Evolutionary conservation across 2,329 filamentous ascomycete genomes (phyloP).

Genomic region (Alternaria alternata): DNA sequence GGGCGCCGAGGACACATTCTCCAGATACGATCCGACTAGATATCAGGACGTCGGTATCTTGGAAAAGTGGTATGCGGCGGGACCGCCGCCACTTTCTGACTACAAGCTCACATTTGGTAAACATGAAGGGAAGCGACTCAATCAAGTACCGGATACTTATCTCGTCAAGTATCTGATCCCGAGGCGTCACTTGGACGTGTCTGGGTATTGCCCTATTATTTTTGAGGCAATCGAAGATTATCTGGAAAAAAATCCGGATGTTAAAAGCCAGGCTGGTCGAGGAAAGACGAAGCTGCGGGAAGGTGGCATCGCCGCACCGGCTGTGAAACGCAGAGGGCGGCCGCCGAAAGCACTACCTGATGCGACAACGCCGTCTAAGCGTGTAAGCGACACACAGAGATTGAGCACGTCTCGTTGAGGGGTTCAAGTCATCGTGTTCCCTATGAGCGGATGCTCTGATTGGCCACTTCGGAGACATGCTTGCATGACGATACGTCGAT

Average conservation of each 20-base stretch:
- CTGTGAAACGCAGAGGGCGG: background rate
- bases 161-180: no score
- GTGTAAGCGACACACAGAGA: background rate
- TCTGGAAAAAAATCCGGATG: no score
- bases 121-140: background rate
- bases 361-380: background rate
- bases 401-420: background rate
- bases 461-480: background rate
- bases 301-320: background rate
- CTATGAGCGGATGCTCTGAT: background rate
- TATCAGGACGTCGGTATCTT: background rate
- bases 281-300: background rate
- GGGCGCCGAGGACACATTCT: background rate
- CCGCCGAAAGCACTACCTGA: background rate
- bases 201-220: no score
- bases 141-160: no score
- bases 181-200: no score
- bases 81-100: slow-evolving; percentile 1
- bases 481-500: background rate
- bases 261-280: no score
- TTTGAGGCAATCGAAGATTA: no score
- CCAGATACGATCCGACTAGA: background rate
- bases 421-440: background rate
- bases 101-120: slow-evolving; percentile 10
- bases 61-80: background rate